A percentile compares a stretch with the other conserved stretches of the same genome.
Evolutionary conservation across 2,329 filamentous ascomycete genomes (phyloP).

Genomic region (Calonectria pauciramosa): DNA sequence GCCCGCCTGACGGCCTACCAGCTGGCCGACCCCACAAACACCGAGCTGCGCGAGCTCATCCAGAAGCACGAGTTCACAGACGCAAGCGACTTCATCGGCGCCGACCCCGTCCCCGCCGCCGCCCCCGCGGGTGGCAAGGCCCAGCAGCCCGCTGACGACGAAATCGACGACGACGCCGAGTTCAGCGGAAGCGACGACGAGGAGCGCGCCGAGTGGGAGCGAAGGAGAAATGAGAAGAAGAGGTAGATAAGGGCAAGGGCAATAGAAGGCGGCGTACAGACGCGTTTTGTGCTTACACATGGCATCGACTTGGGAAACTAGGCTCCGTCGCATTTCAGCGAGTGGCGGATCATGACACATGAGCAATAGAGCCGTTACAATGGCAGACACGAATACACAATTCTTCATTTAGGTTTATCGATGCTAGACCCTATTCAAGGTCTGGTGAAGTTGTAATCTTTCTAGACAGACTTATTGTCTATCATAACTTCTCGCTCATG

Average conservation of each 20-base stretch:
- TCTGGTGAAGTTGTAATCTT: conserved; percentile 29
- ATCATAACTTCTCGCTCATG: conserved; percentile 27
- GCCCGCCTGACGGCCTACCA: conserved; percentile 79
- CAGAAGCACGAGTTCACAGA: conserved; percentile 80
- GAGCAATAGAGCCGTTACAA: conserved; percentile 45
- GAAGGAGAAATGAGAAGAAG: conserved; percentile 59
- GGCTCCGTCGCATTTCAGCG: conserved; percentile 29
- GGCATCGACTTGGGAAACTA: conserved; percentile 18
- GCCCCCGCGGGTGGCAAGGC: conserved; percentile 23
- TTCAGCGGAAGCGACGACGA: conserved; percentile 76
- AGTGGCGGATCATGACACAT: conserved; percentile 30
- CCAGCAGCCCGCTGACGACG: conserved; percentile 42
- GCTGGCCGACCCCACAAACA: conserved; percentile 80
- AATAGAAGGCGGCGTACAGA: conserved; percentile 15
- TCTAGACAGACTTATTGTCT: conserved; percentile 16
- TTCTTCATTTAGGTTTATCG: conserved; percentile 40
- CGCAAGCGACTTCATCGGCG: conserved; percentile 68
- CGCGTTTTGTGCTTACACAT: conserved; percentile 25
- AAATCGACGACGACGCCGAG: conserved; percentile 69
- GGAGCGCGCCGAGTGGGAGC: conserved; percentile 73
- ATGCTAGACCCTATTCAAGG: conserved; percentile 36
- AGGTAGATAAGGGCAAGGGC: conserved; percentile 26
- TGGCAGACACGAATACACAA: conserved; percentile 42
- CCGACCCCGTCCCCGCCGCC: conserved; percentile 41
- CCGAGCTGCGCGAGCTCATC: conserved; percentile 72